These are phyloP conservation scores for Marasmius tenuissimus DNA, from an alignment of 1,284 basidiomycete genomes.

Conservation along the genomic window DNA sequence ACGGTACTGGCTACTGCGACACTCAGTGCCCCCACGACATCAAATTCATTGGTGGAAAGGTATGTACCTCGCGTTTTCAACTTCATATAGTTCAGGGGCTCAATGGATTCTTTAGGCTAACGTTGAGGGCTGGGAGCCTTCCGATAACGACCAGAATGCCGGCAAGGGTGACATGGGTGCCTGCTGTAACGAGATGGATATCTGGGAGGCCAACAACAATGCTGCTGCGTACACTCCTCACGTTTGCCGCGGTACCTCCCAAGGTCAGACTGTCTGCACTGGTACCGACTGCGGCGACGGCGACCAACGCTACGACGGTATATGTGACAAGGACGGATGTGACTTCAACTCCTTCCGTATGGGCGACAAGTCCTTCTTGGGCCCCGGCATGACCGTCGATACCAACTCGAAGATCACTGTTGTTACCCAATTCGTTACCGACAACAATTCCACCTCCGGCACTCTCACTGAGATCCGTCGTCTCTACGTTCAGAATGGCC, in stretches of 20 bases:
- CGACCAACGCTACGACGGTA: slow-evolving; percentile 28
- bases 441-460: slow-evolving; percentile 38
- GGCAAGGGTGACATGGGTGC: slow-evolving; percentile 42
- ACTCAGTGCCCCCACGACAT: slow-evolving; percentile 58
- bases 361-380: slow-evolving; percentile 42
- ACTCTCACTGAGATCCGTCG: slow-evolving; percentile 44
- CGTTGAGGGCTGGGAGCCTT: slow-evolving; percentile 39
- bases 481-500: slow-evolving; percentile 44
- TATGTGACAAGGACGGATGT: slow-evolving; percentile 44
- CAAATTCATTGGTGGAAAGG: slow-evolving; percentile 57
- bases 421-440: slow-evolving; percentile 46
- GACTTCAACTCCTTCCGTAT: slow-evolving; percentile 51
- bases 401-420: slow-evolving; percentile 38
- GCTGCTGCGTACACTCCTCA: slow-evolving; percentile 54
- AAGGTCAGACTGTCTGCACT: slow-evolving; percentile 35
- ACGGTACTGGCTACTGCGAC: slow-evolving; percentile 60
- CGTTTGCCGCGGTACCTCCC: slow-evolving; percentile 35
- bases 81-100: background rate
- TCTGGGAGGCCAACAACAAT: slow-evolving; percentile 58
- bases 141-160: slow-evolving; percentile 25
- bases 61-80: slow-evolving; percentile 20
- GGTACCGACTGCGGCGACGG: slow-evolving; percentile 28
- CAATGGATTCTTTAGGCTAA: slow-evolving; percentile 37
- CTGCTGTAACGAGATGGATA: slow-evolving; percentile 61
- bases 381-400: slow-evolving; percentile 34